phyloP scores from a whole-genome alignment of 768 basidiomycete species.

The Epithele typhae region DNA sequence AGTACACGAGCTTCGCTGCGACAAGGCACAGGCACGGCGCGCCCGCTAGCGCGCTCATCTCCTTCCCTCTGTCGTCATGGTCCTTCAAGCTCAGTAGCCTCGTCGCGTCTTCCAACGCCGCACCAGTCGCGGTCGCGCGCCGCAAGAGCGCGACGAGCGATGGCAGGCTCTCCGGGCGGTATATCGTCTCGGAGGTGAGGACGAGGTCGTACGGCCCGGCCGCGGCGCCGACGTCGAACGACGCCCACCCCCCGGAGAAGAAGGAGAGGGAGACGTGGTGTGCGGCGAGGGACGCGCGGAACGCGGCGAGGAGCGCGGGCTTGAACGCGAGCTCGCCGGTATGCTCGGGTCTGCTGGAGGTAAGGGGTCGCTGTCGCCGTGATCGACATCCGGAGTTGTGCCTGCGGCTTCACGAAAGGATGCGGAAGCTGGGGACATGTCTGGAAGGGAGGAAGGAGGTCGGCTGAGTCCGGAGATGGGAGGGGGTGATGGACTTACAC shows the following conservation, averaged over 20 bases:
- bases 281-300: constrained; percentile 51
- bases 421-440: constrained; percentile 55
- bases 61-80: too few species aligned
- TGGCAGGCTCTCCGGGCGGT: constrained; percentile 59
- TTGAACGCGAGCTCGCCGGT: constrained; percentile 64
- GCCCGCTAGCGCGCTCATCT: background rate
- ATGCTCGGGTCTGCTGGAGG: constrained; percentile 29
- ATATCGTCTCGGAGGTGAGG: constrained; percentile 92
- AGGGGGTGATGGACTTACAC: constrained; percentile 53
- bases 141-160: constrained; percentile 54
- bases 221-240: constrained; percentile 33
- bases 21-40: constrained; percentile 55
- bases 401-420: constrained; percentile 33
- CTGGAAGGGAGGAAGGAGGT: constrained; percentile 32
- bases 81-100: constrained; percentile 3
- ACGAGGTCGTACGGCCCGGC: constrained; percentile 60
- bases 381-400: constrained; percentile 10
- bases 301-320: constrained; percentile 57
- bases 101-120: background rate
- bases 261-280: constrained; percentile 63
- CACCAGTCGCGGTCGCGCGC: constrained; percentile 25
- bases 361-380: constrained; percentile 16
- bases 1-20: constrained; percentile 90
- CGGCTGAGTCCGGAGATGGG: background rate
- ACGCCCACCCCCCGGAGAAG: constrained; percentile 79